Evolutionary conservation across 2,329 filamentous ascomycete species (phyloP).

Genomic region (Drechslera avenae): DNA sequence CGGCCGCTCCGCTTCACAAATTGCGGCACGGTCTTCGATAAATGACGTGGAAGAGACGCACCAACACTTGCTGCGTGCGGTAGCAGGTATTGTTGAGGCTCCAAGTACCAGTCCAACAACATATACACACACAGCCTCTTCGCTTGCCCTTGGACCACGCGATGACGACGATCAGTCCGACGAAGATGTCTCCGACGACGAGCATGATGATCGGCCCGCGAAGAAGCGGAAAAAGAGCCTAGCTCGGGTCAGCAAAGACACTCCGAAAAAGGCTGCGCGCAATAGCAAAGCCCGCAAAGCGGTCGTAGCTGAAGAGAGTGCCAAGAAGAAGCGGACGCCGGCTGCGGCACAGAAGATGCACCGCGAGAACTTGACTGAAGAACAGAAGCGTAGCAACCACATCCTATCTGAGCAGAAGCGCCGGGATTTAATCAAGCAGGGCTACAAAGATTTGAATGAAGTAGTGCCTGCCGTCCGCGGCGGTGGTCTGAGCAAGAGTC

Average conservation of each 20-base stretch:
- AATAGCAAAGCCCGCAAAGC: conserved; percentile 31
- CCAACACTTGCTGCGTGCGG: conserved; percentile 19
- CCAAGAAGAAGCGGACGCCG: conserved; percentile 37
- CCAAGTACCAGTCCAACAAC: conserved; percentile 13
- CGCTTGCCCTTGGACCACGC: conserved; percentile 6
- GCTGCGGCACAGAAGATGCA: conserved; percentile 35
- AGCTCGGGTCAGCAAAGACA: conserved; percentile 15
- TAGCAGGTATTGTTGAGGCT: conserved; percentile 13
- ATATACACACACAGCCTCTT: conserved; percentile 7
- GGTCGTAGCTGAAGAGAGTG: conserved; percentile 21
- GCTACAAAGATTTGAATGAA: conserved; percentile 78
- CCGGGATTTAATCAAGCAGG: conserved; percentile 78
- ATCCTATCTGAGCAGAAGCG: conserved; percentile 88
- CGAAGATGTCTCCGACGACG: conserved; percentile 28
- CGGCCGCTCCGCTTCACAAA: conserved; percentile 28
- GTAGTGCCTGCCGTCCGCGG: conserved; percentile 76
- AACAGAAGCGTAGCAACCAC: conserved; percentile 84
- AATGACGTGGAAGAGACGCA: conserved; percentile 27
- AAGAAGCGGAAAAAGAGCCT: conserved; percentile 37
- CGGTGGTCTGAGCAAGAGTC: conserved; percentile 82
- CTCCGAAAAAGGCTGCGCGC: conserved; percentile 26
- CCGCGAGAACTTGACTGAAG: conserved; percentile 69
- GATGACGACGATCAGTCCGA: conserved; percentile 34
- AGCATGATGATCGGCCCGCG: conserved; percentile 24
- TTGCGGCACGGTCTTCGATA: conserved; percentile 33